phyloP scores from a whole-genome alignment of 2,329 filamentous ascomycete genomes.

The Botrytis fabae region DNA sequence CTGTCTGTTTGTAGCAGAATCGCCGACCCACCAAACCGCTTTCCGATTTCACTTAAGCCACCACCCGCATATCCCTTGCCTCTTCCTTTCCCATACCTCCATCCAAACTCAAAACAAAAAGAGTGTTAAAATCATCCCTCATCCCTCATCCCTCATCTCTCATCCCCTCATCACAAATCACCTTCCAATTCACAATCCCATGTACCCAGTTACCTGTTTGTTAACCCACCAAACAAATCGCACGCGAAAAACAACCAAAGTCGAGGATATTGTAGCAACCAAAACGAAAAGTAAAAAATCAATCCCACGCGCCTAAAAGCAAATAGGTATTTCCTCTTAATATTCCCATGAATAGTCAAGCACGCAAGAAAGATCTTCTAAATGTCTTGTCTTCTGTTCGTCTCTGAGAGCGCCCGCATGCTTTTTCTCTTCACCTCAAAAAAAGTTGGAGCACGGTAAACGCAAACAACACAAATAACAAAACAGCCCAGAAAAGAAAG shows the following conservation, averaged over 20 bases:
- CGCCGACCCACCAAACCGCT: constrained; percentile 6
- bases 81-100: constrained; percentile 9
- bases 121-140: constrained; percentile 17
- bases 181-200: constrained; percentile 14
- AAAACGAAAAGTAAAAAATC: constrained; percentile 22
- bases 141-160: constrained; percentile 15
- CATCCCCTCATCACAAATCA: constrained; percentile 16
- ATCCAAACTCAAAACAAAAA: constrained; percentile 10
- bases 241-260: constrained; percentile 17
- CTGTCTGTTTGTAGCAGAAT: constrained; percentile 7
- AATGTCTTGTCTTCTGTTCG: constrained; percentile 31
- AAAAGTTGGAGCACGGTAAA: constrained; percentile 22
- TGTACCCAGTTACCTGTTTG: constrained; percentile 7
- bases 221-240: constrained; percentile 2
- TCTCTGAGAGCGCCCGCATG: constrained; percentile 26
- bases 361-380: constrained; percentile 32
- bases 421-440: constrained; percentile 31
- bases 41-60: neutral
- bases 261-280: constrained; percentile 14
- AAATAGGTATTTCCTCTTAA: constrained; percentile 41
- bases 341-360: constrained; percentile 30
- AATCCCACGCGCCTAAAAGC: constrained; percentile 30
- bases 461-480: constrained; percentile 16
- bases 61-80: neutral
- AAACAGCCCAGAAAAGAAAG: constrained; percentile 17